Base-by-base conservation (phyloP, 495 filamentous ascomycete genomes). In the Aspergillus bertholletiae region DNA sequence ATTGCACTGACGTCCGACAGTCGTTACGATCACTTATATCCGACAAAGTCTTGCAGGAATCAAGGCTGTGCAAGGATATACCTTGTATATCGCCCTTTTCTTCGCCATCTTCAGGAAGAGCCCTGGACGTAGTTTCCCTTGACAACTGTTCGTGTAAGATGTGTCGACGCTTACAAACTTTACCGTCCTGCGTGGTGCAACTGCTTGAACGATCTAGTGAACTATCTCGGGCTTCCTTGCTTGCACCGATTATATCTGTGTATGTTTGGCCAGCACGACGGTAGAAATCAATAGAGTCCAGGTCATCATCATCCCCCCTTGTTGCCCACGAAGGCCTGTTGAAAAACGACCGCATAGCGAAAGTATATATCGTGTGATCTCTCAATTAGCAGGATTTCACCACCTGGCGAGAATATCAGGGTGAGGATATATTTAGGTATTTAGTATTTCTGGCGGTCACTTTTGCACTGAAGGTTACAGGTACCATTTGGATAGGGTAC, bases 221-320 rank as follows among this genome's bases (percentile, higher is more conserved):
- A 53, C 64, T 60, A 53, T 66, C 44, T 56, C 69, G 54, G 34
- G 67, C 58, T 62, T 65, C 64, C 55, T 56, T 62, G 40, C 80
- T 70, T 20, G 88, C 84, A 30, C 81, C 79, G 21, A 87, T 53
- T 32, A 83, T 78, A 39, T 83, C 76, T 12, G 74, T 70, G 56
- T 86, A 88, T 1, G 82, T 79, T 53, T 88, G 82, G 48, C 80
- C 78, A 13, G 84, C 83, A 24, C 84, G 83, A 30, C 82, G 82
- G 61, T 90, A 92, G 40, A 92, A 80, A 18, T 85, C 79, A 15
- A 4, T 17, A 7, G 80, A 57, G 11, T 72, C 69, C 24, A 81
- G 74, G 9, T 70, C 70, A 22, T 76, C 70, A 22, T 76, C 73
- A 2, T 65, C 59, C 15, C 71, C 57, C 3, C 67, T 71, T 39